These are phyloP conservation scores for Trichoderma virens DNA, from an alignment of 495 filamentous ascomycete genomes.

Conservation along the genomic window DNA sequence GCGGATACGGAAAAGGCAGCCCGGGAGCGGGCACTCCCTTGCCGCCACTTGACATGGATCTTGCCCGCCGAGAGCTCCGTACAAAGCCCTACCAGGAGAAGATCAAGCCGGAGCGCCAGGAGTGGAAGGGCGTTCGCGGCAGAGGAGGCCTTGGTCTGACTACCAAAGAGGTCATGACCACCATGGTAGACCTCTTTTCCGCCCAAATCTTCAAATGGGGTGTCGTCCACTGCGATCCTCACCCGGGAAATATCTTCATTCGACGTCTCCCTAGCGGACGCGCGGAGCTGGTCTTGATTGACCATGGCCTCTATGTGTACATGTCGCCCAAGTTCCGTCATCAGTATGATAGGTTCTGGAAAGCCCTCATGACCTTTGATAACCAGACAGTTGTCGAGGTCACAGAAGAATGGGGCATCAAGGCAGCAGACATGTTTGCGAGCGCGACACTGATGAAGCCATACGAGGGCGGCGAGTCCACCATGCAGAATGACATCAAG, in stretches of 20 bases:
- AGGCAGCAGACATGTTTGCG: constrained; percentile 82
- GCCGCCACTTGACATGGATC: constrained; percentile 38
- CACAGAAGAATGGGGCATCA: constrained; percentile 74
- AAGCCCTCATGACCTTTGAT: constrained; percentile 85
- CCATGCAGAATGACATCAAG: constrained; percentile 16
- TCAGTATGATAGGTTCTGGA: constrained; percentile 92
- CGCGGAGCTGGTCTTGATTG: constrained; percentile 87
- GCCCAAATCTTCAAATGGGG: constrained; percentile 98
- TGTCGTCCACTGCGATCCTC: constrained; percentile 87
- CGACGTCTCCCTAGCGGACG: constrained; percentile 72
- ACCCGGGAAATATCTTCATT: constrained; percentile 96
- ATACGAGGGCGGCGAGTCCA: constrained; percentile 72
- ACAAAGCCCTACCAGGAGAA: constrained; percentile 39
- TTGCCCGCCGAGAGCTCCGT: constrained; percentile 32
- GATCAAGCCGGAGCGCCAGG: constrained; percentile 70
- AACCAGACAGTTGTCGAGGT: constrained; percentile 67
- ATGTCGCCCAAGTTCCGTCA: constrained; percentile 78
- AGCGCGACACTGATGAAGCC: constrained; percentile 82
- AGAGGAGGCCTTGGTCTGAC: constrained; percentile 76
- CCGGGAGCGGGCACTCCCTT: constrained; percentile 68
- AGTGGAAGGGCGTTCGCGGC: constrained; percentile 64
- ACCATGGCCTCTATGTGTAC: constrained; percentile 91
- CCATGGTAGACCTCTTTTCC: constrained; percentile 89
- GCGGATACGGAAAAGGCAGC: constrained; percentile 64
- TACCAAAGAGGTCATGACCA: constrained; percentile 82